These are phyloP conservation scores for Arabidopsis suecica DNA, from an alignment of 345 rosid genomes.

Conservation along the genomic window DNA sequence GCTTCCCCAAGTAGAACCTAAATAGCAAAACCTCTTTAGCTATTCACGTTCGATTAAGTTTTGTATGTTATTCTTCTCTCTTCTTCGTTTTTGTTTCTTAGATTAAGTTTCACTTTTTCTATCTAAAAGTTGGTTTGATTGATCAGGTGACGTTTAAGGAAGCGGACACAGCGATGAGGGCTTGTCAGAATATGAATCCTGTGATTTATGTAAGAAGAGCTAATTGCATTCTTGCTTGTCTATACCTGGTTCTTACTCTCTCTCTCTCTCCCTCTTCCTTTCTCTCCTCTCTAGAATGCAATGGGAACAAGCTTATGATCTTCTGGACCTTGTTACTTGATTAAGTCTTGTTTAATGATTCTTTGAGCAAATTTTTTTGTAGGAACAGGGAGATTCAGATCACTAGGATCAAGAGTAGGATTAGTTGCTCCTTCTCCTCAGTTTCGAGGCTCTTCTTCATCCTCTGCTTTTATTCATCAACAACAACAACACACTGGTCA, in stretches of 20 bases:
- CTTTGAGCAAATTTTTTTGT: constrained; percentile 25
- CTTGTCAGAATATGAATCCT: constrained; percentile 70
- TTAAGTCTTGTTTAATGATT: constrained; percentile 3
- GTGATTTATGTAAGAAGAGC: constrained; percentile 74
- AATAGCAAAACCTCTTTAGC: too few species aligned
- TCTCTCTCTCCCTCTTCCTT: neutral
- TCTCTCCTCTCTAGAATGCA: neutral
- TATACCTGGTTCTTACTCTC: constrained; percentile 49
- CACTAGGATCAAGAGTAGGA: constrained; percentile 49
- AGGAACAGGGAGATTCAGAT: constrained; percentile 65
- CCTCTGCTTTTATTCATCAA: constrained; percentile 55
- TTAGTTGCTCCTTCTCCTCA: constrained; percentile 56
- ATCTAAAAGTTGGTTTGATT: neutral
- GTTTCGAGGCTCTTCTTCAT: constrained; percentile 47
- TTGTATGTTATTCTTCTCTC: constrained; percentile 57
- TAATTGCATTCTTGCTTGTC: constrained; percentile 76
- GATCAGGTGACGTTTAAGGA: constrained; percentile 61
- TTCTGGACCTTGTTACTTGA: constrained; percentile 13
- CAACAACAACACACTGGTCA: constrained; percentile 52
- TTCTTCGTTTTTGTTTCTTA: neutral
- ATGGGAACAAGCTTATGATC: neutral
- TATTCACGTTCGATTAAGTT: neutral
- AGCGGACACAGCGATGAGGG: constrained; percentile 69
- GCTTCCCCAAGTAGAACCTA: too few species aligned
- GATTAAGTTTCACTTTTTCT: neutral